phyloP scores from a whole-genome alignment of 2,329 filamentous ascomycete species.

The Bipolaris zeicola region DNA sequence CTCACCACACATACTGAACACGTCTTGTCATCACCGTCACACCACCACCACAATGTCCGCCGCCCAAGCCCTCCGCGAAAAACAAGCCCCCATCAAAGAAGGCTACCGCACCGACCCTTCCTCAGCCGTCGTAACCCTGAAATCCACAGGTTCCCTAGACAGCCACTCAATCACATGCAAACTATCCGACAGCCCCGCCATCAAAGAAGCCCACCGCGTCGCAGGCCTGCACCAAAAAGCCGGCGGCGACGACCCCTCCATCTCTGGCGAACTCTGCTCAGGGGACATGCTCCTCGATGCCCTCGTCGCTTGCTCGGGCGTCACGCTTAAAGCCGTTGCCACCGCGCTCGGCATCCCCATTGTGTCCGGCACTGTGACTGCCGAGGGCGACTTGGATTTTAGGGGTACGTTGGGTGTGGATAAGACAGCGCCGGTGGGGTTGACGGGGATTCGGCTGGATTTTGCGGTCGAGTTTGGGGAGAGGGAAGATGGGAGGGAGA shows the following conservation, averaged over 20 bases:
- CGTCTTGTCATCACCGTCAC: not conserved
- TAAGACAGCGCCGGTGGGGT: slow-evolving; percentile 53
- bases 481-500: slow-evolving; percentile 40
- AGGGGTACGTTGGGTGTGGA: slow-evolving; percentile 58
- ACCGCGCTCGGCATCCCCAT: slow-evolving; percentile 55
- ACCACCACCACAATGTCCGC: slow-evolving; percentile 29
- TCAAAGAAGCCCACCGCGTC: slow-evolving; percentile 49
- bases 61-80: slow-evolving; percentile 50
- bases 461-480: slow-evolving; percentile 52
- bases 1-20: not conserved
- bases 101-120: slow-evolving; percentile 52
- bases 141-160: slow-evolving; percentile 53
- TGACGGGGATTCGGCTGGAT: slow-evolving; percentile 53
- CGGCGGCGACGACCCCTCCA: slow-evolving; percentile 50
- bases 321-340: slow-evolving; percentile 58
- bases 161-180: slow-evolving; percentile 55
- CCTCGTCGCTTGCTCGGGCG: slow-evolving; percentile 57
- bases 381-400: slow-evolving; percentile 58
- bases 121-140: slow-evolving; percentile 55
- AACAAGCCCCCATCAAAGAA: slow-evolving; percentile 57
- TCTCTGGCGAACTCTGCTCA: slow-evolving; percentile 57
- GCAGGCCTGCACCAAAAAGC: slow-evolving; percentile 57
- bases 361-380: slow-evolving; percentile 49
- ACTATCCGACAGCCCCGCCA: slow-evolving; percentile 50
- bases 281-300: slow-evolving; percentile 59